Percentiles rank a stretch among this genome's conserved stretches.
Evolutionary conservation across 352 stramenopile genomes (phyloP).

Genomic region (Phytophthora multivora): DNA sequence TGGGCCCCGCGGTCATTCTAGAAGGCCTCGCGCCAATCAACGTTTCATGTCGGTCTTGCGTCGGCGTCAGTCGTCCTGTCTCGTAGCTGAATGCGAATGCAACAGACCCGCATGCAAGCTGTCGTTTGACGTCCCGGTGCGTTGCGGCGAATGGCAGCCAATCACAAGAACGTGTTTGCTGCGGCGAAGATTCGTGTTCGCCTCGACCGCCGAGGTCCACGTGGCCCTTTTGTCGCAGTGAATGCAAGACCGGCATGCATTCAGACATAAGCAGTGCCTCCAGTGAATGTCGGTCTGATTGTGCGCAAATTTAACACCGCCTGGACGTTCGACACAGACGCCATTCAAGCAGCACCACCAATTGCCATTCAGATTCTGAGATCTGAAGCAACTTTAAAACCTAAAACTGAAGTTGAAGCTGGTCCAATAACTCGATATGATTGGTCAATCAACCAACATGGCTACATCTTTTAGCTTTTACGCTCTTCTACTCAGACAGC

Average conservation of each 20-base stretch:
- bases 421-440: conserved; percentile 2
- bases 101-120: conserved; percentile 10
- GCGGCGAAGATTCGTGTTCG: background rate
- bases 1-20: conserved; percentile 1
- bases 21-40: conserved; percentile 10
- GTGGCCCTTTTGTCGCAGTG: conserved; percentile 6
- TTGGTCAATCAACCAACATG: conserved; percentile 1
- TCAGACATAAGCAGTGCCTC: conserved; percentile 4
- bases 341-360: background rate
- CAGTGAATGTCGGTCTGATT: conserved; percentile 1
- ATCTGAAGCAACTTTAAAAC: background rate
- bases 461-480: conserved; percentile 7
- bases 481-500: conserved; percentile 38
- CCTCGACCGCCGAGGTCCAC: background rate
- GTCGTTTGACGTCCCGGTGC: conserved; percentile 16
- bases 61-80: conserved; percentile 15
- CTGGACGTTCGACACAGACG: background rate
- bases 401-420: conserved; percentile 17
- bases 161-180: conserved; percentile 24
- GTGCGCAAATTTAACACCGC: too few species aligned
- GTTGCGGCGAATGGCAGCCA: conserved; percentile 5
- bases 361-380: background rate
- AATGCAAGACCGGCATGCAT: conserved; percentile 7
- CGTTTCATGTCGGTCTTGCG: conserved; percentile 13
- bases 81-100: conserved; percentile 25